Evolutionary conservation across 108 stramenopile genomes (phyloP), one percentile per base, ranked within the genome.

Genomic region (Discostella stelligeroides): DNA sequence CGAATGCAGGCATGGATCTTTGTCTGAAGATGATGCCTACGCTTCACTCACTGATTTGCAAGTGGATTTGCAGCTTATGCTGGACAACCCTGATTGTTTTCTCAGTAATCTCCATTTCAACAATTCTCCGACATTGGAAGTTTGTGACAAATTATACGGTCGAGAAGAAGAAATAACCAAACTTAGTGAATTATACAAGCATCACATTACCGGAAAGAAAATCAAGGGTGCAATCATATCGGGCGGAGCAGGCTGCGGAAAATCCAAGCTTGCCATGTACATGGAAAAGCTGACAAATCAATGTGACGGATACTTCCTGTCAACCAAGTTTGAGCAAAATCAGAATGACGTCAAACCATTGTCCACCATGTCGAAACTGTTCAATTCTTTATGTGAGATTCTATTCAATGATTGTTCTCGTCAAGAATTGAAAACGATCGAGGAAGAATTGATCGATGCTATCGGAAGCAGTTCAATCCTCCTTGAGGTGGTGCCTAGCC

Each of bases 311-410:
- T 50, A 63, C 10, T 49, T 70, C 11, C 69, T 75, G 18, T n/a
- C 20, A 2, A 62, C 60, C 45, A 75, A 75, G 41, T 75, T 75
- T 38, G 73, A 75, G 37, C 68, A 75, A 28, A 60, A 63, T 2
- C 28, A 63, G 8, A 27, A n/a, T n/a, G 51, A n/a, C 47, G 66
- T 57, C 53, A 43, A 37, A 4, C 73, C 73, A 24, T 45, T 75
- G 7, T 48, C 68, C 23, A 42, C 6, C 7, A 70, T 75, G n/a
- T 8, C 46, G 18, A 46, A 24, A 27, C 18, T 70, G 18, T 70
- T 75, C 20, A 70, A 51, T 51, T n/a, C 10, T n/a, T 20, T 70
- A 46, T 64, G 62, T 37, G 68, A 70, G 49, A 17, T 24, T 8
- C 37, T 75, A 6, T 61, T 28, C 13, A 10, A 27, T 37, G 60